Evolutionary conservation across 768 basidiomycete genomes (phyloP).

Genomic region (Termitomyces sp.): DNA sequence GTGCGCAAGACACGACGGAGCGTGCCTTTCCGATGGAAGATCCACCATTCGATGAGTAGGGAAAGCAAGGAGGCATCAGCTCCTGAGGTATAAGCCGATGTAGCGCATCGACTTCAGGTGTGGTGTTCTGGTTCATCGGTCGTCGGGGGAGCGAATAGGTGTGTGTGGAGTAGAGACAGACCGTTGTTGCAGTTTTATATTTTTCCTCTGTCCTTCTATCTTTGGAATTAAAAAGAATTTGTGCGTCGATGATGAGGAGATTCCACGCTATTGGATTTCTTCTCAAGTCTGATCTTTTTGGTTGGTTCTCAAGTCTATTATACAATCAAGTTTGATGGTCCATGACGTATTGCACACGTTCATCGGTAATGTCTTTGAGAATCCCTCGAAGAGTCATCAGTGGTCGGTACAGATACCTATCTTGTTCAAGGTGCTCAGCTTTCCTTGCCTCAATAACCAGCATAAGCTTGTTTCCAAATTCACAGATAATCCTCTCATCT

Average conservation of each 20-base stretch:
- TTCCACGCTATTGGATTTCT: neutral
- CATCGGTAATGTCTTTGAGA: neutral
- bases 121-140: neutral
- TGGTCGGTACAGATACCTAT: neutral
- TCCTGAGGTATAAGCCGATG: neutral
- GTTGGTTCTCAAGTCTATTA: neutral
- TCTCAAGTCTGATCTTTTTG: neutral
- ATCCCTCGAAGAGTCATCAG: neutral
- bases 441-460: neutral
- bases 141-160: neutral
- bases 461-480: neutral
- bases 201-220: neutral
- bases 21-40: neutral
- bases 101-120: neutral
- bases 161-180: too few relatives aligned
- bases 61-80: neutral
- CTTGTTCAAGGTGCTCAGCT: neutral
- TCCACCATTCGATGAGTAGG: neutral
- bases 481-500: neutral
- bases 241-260: neutral
- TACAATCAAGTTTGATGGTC: neutral
- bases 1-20: neutral
- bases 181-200: neutral
- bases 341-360: neutral
- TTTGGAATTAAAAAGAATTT: neutral